Percentiles rank a stretch among this genome's conserved stretches.
Evolutionary conservation across 768 basidiomycete genomes (phyloP).

Genomic region (Amanita rimosa): DNA sequence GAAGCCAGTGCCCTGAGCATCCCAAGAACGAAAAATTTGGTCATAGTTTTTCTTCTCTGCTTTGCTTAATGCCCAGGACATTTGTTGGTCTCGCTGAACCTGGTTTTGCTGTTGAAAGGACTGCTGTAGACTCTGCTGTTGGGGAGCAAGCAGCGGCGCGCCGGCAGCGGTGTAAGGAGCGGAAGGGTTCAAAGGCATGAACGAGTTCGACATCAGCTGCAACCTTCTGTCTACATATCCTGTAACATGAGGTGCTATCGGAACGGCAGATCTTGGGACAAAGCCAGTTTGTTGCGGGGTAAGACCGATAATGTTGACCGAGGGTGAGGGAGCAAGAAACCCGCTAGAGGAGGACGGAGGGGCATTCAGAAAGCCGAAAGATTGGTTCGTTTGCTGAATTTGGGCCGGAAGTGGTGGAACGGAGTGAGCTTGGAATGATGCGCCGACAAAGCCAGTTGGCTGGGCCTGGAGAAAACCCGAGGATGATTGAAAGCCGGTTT

Average conservation of each 20-base stretch:
- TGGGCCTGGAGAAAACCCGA: conserved; percentile 38
- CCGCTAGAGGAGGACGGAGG: conserved; percentile 26
- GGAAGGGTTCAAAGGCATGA: conserved; percentile 71
- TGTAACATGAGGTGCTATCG: conserved; percentile 61
- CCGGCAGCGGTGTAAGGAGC: conserved; percentile 49
- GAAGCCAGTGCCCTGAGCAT: conserved; percentile 68
- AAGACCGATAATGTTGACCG: conserved; percentile 28
- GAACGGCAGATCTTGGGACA: conserved; percentile 25
- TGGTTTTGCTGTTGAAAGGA: conserved; percentile 85
- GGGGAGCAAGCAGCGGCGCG: conserved; percentile 55
- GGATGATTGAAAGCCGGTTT: conserved; percentile 38
- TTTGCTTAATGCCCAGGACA: conserved; percentile 82
- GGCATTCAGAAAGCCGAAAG: conserved; percentile 26
- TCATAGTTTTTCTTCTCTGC: conserved; percentile 96
- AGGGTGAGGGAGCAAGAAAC: conserved; percentile 46
- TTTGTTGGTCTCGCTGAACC: conserved; percentile 53
- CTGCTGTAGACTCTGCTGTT: conserved; percentile 65
- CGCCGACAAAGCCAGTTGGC: conserved; percentile 38
- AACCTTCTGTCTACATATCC: conserved; percentile 78
- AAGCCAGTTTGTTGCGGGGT: conserved; percentile 52
- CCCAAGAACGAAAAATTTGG: conserved; percentile 97
- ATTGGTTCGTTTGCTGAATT: conserved; percentile 41
- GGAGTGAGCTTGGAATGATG: conserved; percentile 33
- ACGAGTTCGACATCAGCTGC: conserved; percentile 82
- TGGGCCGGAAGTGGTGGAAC: conserved; percentile 54